Conservation (phyloP, 805 yeast species). For the Hagleromyces aurorensis region DNA sequence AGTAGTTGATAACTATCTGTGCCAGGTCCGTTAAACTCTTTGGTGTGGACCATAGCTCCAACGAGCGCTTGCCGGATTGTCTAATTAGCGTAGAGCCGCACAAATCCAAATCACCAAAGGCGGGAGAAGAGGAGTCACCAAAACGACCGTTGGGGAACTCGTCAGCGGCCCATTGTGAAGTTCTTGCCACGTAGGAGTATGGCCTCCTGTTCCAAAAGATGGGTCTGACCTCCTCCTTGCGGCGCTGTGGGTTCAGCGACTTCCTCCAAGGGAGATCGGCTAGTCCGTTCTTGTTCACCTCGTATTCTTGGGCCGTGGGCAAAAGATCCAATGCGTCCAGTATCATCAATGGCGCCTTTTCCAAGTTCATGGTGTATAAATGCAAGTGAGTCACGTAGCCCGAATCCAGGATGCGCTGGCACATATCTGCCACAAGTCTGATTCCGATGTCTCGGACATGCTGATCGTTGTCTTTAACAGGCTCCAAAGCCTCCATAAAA, state of each 20-base stretch:
- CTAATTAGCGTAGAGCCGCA: conserved; percentile 74
- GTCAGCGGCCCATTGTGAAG: conserved; percentile 76
- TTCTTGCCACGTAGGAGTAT: conserved; percentile 79
- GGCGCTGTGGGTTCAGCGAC: conserved; percentile 72
- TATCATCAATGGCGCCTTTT: conserved; percentile 82
- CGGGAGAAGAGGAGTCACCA: conserved; percentile 98
- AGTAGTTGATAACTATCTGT: conserved; percentile 55
- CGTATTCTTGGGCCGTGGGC: conserved; percentile 29
- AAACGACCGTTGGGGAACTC: conserved; percentile 98
- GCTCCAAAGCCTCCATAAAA: conserved; percentile 63
- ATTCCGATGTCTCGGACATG: conserved; percentile 82
- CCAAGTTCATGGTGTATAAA: conserved; percentile 96
- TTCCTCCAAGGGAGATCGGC: conserved; percentile 78
- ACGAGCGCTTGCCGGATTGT: conserved; percentile 72
- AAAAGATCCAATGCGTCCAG: conserved; percentile 64
- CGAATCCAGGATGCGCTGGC: conserved; percentile 58
- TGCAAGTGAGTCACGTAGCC: conserved; percentile 81
- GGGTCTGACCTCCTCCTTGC: conserved; percentile 79
- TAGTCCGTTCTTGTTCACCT: conserved; percentile 25
- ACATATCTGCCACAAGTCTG: conserved; percentile 75
- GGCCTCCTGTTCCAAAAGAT: conserved; percentile 95
- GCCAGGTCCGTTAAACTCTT: conserved; percentile 49
- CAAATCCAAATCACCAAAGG: conserved; percentile 83
- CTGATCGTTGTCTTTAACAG: conserved; percentile 84
- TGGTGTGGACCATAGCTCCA: conserved; percentile 87